A percentile compares a stretch with the other conserved stretches of the same genome.
These are phyloP conservation scores for Lasiosphaeria ovina DNA, from an alignment of 495 filamentous ascomycete genomes.

Conservation along the genomic window DNA sequence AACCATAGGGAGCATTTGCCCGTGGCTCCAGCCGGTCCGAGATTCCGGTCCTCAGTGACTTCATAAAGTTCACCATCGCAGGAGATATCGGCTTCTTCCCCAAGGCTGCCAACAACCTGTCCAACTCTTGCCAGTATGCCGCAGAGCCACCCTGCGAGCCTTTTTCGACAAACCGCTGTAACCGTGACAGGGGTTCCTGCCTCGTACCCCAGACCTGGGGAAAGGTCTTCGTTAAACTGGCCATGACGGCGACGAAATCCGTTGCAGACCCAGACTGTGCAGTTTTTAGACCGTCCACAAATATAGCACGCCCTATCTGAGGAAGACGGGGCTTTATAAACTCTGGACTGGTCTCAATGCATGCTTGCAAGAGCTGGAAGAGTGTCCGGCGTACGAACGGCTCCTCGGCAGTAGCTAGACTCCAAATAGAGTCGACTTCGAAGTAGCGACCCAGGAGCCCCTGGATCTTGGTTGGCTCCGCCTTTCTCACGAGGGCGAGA, in stretches of 20 bases:
- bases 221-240: conserved; percentile 56
- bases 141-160: conserved; percentile 73
- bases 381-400: conserved; percentile 66
- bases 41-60: conserved; percentile 66
- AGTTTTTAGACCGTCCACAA: conserved; percentile 65
- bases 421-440: conserved; percentile 66
- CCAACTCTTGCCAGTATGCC: conserved; percentile 69
- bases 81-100: conserved; percentile 53
- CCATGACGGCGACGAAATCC: conserved; percentile 63
- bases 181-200: conserved; percentile 58
- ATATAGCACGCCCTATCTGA: conserved; percentile 60
- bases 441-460: conserved; percentile 57
- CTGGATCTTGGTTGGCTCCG: conserved; percentile 52
- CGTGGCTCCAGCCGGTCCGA: conserved; percentile 69
- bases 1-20: conserved; percentile 62
- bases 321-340: conserved; percentile 52
- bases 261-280: conserved; percentile 70
- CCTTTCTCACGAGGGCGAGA: conserved; percentile 49
- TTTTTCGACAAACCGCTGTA: conserved; percentile 73
- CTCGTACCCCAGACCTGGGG: conserved; percentile 71
- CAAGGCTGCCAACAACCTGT: conserved; percentile 56
- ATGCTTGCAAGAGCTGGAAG: conserved; percentile 63
- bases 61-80: conserved; percentile 55
- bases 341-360: conserved; percentile 56
- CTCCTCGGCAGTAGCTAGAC: conserved; percentile 65